These are phyloP conservation scores for Claviceps fusiformis DNA, from an alignment of 2,329 filamentous ascomycete species.

Conservation along the genomic window DNA sequence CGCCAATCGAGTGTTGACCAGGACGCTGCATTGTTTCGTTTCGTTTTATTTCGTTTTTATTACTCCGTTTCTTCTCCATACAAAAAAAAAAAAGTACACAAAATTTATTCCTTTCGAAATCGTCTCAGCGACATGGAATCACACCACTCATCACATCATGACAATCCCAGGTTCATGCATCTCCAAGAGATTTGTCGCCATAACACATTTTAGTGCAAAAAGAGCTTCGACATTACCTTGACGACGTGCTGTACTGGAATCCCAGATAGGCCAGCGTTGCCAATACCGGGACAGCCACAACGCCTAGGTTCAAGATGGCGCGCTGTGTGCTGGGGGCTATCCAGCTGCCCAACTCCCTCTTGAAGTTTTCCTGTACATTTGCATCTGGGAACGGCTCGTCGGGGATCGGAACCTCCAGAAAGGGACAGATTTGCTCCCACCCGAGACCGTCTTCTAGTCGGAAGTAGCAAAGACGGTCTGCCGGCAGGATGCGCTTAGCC, in stretches of 20 bases:
- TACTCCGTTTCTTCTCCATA: no score
- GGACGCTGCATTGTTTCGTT: no score
- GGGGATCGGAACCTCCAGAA: constrained; percentile 17
- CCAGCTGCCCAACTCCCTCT: neutral
- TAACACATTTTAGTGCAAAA: no score
- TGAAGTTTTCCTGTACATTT: neutral
- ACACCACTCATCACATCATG: no score
- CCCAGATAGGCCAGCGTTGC: neutral
- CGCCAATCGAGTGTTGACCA: no score
- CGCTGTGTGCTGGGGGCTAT: neutral
- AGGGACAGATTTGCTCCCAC: constrained; percentile 23
- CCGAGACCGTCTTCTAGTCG: constrained; percentile 22
- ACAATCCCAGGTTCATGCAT: no score
- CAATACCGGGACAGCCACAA: neutral
- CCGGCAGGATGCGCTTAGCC: constrained; percentile 14
- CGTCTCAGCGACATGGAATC: no score
- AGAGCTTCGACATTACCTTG: no score
- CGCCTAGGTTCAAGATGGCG: neutral
- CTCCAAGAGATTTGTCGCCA: no score
- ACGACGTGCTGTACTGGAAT: constrained; percentile 2
- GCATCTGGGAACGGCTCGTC: constrained; percentile 4
- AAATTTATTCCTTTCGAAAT: no score
- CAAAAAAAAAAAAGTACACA: no score
- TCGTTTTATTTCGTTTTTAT: no score
- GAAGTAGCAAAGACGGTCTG: constrained; percentile 15